Conservation (phyloP, 352 stramenopile genomes). For the Pythium phragmitis region DNA sequence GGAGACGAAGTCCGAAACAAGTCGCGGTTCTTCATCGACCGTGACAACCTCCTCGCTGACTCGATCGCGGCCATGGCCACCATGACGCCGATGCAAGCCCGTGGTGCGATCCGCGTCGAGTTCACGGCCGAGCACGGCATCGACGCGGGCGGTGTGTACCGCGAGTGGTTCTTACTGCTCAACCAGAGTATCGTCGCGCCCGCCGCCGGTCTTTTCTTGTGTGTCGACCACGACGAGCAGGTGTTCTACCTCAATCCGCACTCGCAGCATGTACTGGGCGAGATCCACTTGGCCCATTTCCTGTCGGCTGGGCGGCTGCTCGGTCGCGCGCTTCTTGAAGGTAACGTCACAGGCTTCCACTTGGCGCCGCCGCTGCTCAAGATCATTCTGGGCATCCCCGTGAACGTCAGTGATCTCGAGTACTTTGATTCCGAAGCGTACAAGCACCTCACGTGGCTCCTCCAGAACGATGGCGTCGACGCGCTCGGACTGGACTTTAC, state of each 20-base stretch:
- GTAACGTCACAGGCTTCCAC: constrained; percentile 93
- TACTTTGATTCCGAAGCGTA: constrained; percentile 64
- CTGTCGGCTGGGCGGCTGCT: constrained; percentile 55
- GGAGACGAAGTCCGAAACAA: too few species aligned
- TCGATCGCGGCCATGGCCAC: constrained; percentile 15
- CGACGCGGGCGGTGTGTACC: constrained; percentile 71
- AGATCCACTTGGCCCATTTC: constrained; percentile 69
- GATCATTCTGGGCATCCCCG: constrained; percentile 93
- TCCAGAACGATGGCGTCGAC: constrained; percentile 54
- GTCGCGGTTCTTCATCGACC: constrained; percentile 13
- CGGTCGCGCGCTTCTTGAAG: constrained; percentile 76
- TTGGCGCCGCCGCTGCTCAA: constrained; percentile 96
- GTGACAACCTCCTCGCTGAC: constrained; percentile 9
- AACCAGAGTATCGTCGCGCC: constrained; percentile 41
- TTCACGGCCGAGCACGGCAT: constrained; percentile 69
- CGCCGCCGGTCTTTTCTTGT: constrained; percentile 40
- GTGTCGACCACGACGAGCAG: constrained; percentile 41
- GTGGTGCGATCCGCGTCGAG: constrained; percentile 43
- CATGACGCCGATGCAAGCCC: neutral
- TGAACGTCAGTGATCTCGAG: constrained; percentile 94
- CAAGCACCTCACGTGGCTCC: constrained; percentile 62
- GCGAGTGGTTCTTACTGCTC: constrained; percentile 80
- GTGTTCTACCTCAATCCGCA: constrained; percentile 51
- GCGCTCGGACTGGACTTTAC: constrained; percentile 65
- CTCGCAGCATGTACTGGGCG: constrained; percentile 41